Percentiles rank a stretch among this genome's conserved stretches.
phyloP scores from a whole-genome alignment of 768 basidiomycete genomes.

The Inosperma sp. region DNA sequence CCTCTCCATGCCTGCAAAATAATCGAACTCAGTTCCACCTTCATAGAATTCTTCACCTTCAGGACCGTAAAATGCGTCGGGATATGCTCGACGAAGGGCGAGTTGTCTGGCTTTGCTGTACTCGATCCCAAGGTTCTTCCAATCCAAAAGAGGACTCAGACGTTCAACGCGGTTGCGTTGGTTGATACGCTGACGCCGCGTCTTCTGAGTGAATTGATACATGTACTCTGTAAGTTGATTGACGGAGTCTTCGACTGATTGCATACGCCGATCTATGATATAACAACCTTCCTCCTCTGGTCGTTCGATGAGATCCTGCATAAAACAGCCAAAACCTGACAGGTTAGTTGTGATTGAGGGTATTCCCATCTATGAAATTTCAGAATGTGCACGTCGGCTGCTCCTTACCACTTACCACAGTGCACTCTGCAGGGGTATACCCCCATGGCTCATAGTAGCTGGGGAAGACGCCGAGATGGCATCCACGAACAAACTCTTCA shows the following conservation, averaged over 20 bases:
- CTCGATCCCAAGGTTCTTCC: conserved; percentile 97
- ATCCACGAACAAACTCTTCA: conserved; percentile 97
- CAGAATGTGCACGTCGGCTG: background rate
- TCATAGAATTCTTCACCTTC: conserved; percentile 43
- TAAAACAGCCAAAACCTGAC: conserved; percentile 96
- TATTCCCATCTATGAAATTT: conserved; percentile 78
- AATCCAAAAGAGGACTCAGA: conserved; percentile 87
- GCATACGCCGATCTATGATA: conserved; percentile 88
- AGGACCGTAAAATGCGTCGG: conserved; percentile 78
- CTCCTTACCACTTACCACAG: conserved; percentile 63
- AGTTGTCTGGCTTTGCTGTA: conserved; percentile 94
- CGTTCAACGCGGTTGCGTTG: conserved; percentile 98
- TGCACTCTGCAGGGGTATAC: conserved; percentile 97
- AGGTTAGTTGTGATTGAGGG: conserved; percentile 97
- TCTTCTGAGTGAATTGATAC: conserved; percentile 73
- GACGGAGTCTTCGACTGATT: conserved; percentile 89
- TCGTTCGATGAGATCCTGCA: conserved; percentile 95
- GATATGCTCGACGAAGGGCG: conserved; percentile 89
- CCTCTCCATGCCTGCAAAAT: conserved; percentile 59
- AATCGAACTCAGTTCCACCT: conserved; percentile 33
- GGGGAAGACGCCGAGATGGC: conserved; percentile 97
- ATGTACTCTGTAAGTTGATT: conserved; percentile 73
- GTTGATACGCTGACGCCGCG: conserved; percentile 95
- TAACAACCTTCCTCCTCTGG: conserved; percentile 96
- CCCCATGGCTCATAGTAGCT: conserved; percentile 97